These are phyloP conservation scores for Pseudomonodictys pantanalensis DNA, from an alignment of 495 filamentous ascomycete genomes.

Conservation along the genomic window DNA sequence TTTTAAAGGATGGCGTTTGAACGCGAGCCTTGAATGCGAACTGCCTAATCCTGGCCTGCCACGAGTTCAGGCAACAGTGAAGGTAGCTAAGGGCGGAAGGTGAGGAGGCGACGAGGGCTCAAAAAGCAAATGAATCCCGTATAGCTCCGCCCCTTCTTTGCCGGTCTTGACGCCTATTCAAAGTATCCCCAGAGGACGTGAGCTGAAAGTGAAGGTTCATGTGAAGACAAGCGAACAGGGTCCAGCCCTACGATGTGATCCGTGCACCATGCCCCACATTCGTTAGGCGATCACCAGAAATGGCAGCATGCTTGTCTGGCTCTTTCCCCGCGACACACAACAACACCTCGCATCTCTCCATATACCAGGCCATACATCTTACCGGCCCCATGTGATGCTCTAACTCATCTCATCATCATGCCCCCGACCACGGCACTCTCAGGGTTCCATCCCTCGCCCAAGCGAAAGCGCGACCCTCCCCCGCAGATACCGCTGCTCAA, in stretches of 20 bases:
- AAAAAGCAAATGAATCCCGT: too few relatives aligned
- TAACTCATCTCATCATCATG: not conserved
- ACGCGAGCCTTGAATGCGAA: too few relatives aligned
- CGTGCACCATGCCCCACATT: slow-evolving; percentile 20
- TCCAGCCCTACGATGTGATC: slow-evolving; percentile 13
- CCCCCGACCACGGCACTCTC: slow-evolving; percentile 24
- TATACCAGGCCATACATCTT: not conserved
- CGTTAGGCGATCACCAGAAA: slow-evolving; percentile 18
- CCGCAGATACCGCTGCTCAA: slow-evolving; percentile 20
- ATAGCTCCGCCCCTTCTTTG: too few relatives aligned
- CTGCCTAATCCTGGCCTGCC: too few relatives aligned
- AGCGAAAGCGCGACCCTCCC: slow-evolving; percentile 32
- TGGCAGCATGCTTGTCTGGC: slow-evolving; percentile 4
- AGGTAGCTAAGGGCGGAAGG: too few relatives aligned
- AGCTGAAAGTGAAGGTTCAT: too few relatives aligned
- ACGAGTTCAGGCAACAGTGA: too few relatives aligned
- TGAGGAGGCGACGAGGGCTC: too few relatives aligned
- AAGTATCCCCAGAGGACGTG: not conserved
- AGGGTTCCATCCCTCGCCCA: slow-evolving; percentile 27
- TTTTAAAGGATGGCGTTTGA: too few relatives aligned
- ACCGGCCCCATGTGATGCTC: slow-evolving; percentile 4
- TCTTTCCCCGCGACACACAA: not conserved
- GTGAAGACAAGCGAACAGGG: not conserved
- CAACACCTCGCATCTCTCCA: not conserved
- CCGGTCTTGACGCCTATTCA: too few relatives aligned